A percentile compares a stretch with the other conserved stretches of the same genome.
Conservation (phyloP, 2,329 filamentous ascomycete genomes). For the Verticillium albo-atrum region DNA sequence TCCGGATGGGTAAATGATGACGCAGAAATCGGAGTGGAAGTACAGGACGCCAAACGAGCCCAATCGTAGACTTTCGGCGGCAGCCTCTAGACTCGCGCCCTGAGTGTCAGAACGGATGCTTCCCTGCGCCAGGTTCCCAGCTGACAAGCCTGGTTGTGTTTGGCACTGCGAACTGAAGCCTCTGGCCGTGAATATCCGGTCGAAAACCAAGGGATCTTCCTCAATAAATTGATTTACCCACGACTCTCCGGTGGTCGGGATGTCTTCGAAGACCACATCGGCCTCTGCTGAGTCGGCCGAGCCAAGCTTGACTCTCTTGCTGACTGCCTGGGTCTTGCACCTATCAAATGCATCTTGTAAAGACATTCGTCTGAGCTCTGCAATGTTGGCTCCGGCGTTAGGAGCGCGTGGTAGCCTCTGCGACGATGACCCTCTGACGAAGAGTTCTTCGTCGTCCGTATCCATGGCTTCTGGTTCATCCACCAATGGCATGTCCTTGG, state of each 20-base stretch:
- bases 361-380: neutral
- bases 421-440: neutral
- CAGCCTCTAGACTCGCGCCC: slow-evolving; percentile 15
- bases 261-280: slow-evolving; percentile 17
- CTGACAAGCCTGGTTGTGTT: neutral
- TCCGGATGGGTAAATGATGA: slow-evolving; percentile 34
- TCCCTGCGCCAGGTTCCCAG: slow-evolving; percentile 8
- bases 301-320: slow-evolving; percentile 18
- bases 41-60: slow-evolving; percentile 31
- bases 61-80: slow-evolving; percentile 28
- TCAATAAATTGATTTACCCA: slow-evolving; percentile 23
- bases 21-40: slow-evolving; percentile 22
- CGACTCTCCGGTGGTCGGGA: slow-evolving; percentile 11
- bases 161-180: slow-evolving; percentile 19
- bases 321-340: slow-evolving; percentile 7
- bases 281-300: slow-evolving; percentile 5
- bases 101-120: slow-evolving; percentile 5
- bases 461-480: slow-evolving; percentile 18
- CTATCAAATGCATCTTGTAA: neutral
- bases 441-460: neutral
- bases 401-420: neutral
- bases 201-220: slow-evolving; percentile 22
- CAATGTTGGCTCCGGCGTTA: neutral
- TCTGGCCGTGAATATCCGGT: slow-evolving; percentile 26
- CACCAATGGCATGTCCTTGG: slow-evolving; percentile 10